Evolutionary conservation across 768 basidiomycete genomes (phyloP).

Genomic region (Daedaleopsis sinensis): DNA sequence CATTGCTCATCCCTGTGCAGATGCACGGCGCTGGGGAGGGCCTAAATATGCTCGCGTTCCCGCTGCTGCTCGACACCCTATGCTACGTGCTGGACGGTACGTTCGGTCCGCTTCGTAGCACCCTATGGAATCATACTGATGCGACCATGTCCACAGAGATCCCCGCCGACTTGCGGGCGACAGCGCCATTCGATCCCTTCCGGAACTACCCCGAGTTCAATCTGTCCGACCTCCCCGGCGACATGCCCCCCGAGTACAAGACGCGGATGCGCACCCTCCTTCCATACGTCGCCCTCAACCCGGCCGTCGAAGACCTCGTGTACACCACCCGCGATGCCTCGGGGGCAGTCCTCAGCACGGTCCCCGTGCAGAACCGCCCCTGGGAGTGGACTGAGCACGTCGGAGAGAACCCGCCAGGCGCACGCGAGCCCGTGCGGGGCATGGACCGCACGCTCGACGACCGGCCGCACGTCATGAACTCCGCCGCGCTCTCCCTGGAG

Average conservation of each 20-base stretch:
- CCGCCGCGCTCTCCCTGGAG: slow-evolving; percentile 73
- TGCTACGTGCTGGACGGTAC: slow-evolving; percentile 75
- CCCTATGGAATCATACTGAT: not conserved
- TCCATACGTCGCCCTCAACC: slow-evolving; percentile 52
- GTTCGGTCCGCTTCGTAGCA: slow-evolving; percentile 17
- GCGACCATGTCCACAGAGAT: slow-evolving; percentile 50
- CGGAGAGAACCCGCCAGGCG: slow-evolving; percentile 49
- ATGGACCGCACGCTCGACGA: slow-evolving; percentile 42
- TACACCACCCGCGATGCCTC: slow-evolving; percentile 57
- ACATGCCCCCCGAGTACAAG: slow-evolving; percentile 58
- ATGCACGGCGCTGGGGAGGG: slow-evolving; percentile 54
- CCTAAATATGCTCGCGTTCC: slow-evolving; percentile 60
- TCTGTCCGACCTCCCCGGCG: slow-evolving; percentile 53
- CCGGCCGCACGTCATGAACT: slow-evolving; percentile 56
- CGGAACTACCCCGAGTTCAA: slow-evolving; percentile 60
- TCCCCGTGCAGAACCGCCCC: slow-evolving; percentile 69
- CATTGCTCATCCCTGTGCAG: slow-evolving; percentile 36
- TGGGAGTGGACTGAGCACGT: slow-evolving; percentile 89
- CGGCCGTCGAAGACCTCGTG: slow-evolving; percentile 58
- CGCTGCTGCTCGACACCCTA: slow-evolving; percentile 72
- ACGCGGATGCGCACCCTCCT: slow-evolving; percentile 62
- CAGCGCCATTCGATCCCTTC: slow-evolving; percentile 59
- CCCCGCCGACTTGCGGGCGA: slow-evolving; percentile 56
- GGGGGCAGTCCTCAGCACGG: slow-evolving; percentile 51
- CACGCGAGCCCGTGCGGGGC: slow-evolving; percentile 41